Evolutionary conservation across 805 yeast species (phyloP).

Genomic region (Starmerella potacharoeniae): DNA sequence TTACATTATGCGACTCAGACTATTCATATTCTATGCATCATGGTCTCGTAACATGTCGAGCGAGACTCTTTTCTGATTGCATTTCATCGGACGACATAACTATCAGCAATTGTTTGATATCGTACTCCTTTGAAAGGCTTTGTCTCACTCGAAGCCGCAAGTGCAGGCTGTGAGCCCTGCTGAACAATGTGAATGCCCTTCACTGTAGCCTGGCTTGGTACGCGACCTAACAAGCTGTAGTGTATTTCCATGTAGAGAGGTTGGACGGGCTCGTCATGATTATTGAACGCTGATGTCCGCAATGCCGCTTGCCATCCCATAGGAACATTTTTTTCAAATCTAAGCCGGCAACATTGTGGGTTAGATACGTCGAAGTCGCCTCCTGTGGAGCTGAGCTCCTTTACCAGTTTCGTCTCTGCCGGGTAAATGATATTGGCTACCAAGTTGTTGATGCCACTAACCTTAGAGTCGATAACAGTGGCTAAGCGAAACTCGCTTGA

Average conservation of each 20-base stretch:
- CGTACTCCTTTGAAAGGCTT: slow-evolving; percentile 89
- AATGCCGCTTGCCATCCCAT: slow-evolving; percentile 60
- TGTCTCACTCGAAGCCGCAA: slow-evolving; percentile 46
- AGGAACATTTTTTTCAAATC: slow-evolving; percentile 42
- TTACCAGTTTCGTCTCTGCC: slow-evolving; percentile 28
- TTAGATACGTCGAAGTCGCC: slow-evolving; percentile 57
- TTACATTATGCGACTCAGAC: too few relatives aligned
- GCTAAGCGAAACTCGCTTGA: slow-evolving; percentile 46
- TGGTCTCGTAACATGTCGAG: too few relatives aligned
- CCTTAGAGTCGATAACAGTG: slow-evolving; percentile 37
- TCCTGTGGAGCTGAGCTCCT: slow-evolving; percentile 53
- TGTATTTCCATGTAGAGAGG: slow-evolving; percentile 20
- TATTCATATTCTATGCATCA: too few relatives aligned
- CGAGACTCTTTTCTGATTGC: not conserved
- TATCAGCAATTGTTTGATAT: slow-evolving; percentile 56
- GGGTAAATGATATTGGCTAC: slow-evolving; percentile 33
- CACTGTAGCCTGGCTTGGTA: slow-evolving; percentile 41
- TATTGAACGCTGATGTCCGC: slow-evolving; percentile 38
- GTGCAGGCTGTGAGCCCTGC: slow-evolving; percentile 28
- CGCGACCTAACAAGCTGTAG: slow-evolving; percentile 49
- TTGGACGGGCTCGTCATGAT: slow-evolving; percentile 17
- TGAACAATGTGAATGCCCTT: slow-evolving; percentile 27
- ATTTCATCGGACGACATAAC: slow-evolving; percentile 33
- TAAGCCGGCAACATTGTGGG: slow-evolving; percentile 38
- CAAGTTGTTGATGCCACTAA: slow-evolving; percentile 40